Evolutionary conservation across 306 rosid genomes (phyloP).

Genomic region (Mucuna pruriens): DNA sequence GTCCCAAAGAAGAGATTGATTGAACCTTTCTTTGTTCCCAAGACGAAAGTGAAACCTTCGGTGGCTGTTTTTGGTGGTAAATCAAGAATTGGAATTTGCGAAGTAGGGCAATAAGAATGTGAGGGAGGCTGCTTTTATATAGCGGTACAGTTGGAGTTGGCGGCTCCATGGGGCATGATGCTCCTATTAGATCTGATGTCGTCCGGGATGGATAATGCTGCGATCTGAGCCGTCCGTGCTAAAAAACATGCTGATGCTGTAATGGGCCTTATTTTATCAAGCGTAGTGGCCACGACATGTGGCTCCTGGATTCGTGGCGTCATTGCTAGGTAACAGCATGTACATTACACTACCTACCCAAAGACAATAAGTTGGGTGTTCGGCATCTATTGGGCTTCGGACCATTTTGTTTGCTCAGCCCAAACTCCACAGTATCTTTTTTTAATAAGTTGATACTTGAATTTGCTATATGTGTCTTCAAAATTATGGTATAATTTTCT

Average conservation of each 20-base stretch:
- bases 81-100: constrained; percentile 16
- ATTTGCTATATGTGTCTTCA: too few relatives aligned
- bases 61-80: constrained; percentile 33
- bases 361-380: too few relatives aligned
- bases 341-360: neutral
- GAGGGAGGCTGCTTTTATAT: constrained; percentile 33
- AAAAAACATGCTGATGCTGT: neutral
- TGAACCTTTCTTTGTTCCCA: neutral
- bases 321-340: neutral
- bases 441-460: too few relatives aligned
- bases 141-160: constrained; percentile 14
- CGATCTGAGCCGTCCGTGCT: constrained; percentile 31
- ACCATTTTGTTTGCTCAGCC: neutral
- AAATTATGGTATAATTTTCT: too few relatives aligned
- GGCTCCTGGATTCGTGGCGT: neutral
- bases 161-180: constrained; percentile 21
- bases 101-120: constrained; percentile 37
- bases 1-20: constrained; percentile 31
- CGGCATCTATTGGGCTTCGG: neutral
- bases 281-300: neutral
- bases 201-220: constrained; percentile 15
- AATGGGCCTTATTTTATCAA: neutral
- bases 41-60: constrained; percentile 12
- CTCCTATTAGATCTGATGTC: constrained; percentile 25
- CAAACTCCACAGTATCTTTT: neutral